Conservation (phyloP, 1,284 basidiomycete species). For the Sporisorium scitamineum region DNA sequence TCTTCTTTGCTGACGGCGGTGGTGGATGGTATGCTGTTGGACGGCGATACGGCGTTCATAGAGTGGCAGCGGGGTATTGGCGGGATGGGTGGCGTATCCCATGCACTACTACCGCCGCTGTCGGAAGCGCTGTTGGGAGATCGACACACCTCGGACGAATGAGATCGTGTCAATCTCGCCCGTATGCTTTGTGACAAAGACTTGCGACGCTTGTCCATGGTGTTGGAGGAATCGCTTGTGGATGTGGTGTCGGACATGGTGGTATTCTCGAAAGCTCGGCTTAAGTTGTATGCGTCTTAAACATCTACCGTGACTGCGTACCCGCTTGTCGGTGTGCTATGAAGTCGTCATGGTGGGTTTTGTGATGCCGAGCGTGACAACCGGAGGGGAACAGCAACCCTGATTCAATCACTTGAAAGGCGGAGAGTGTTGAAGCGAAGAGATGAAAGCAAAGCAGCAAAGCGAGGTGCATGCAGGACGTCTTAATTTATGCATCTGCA, state of each 20-base stretch:
- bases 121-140: background rate
- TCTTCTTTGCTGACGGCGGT: background rate
- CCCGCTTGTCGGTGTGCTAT: background rate
- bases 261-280: background rate
- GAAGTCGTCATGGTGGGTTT: background rate
- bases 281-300: background rate
- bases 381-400: background rate
- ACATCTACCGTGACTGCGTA: too few species aligned
- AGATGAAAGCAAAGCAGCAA: background rate
- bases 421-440: background rate
- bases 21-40: background rate
- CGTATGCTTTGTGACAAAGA: constrained; percentile 3
- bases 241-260: background rate
- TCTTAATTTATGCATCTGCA: background rate
- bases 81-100: background rate
- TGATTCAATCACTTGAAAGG: too few species aligned
- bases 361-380: background rate
- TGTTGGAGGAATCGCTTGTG: background rate
- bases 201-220: constrained; percentile 10
- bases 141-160: background rate
- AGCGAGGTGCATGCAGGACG: background rate
- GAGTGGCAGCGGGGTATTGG: background rate
- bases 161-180: background rate
- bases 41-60: background rate
- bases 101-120: background rate